These are phyloP conservation scores for Terfezia boudieri DNA, from an alignment of 495 filamentous ascomycete genomes.

Conservation along the genomic window DNA sequence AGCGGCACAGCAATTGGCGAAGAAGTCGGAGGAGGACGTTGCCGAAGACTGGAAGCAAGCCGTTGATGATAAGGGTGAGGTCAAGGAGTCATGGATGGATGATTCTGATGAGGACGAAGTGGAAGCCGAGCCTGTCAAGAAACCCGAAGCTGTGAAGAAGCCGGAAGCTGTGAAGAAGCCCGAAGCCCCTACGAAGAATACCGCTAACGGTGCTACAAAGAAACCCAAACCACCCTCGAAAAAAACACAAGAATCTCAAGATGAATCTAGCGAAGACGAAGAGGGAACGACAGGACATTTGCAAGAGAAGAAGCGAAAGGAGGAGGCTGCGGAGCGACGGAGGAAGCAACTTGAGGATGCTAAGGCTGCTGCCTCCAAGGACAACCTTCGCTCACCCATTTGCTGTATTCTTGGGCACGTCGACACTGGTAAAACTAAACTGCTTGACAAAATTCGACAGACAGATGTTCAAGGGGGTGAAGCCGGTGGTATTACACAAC, in stretches of 20 bases:
- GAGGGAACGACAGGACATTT: conserved; percentile 36
- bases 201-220: conserved; percentile 12
- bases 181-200: conserved; percentile 2
- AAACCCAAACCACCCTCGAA: conserved; percentile 27
- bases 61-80: conserved; percentile 49
- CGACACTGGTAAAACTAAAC: conserved; percentile 98
- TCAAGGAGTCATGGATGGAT: conserved; percentile 93
- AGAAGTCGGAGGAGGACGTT: conserved; percentile 32
- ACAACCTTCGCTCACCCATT: conserved; percentile 90
- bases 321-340: conserved; percentile 72
- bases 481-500: conserved; percentile 98
- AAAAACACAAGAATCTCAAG: conserved; percentile 74
- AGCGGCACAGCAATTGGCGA: conserved; percentile 30
- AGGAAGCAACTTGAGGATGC: conserved; percentile 80
- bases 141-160: conserved; percentile 3
- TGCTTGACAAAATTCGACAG: conserved; percentile 95
- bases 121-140: not conserved
- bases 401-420: conserved; percentile 99
- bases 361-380: conserved; percentile 71
- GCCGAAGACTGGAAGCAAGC: conserved; percentile 79
- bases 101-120: conserved; percentile 43
- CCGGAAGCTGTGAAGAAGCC: conserved; percentile 3
- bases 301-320: conserved; percentile 40
- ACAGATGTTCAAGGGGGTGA: conserved; percentile 99
- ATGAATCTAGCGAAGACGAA: conserved; percentile 57